These are phyloP conservation scores for Croton setiger DNA, from an alignment of 441 rosid genomes.

Conservation along the genomic window DNA sequence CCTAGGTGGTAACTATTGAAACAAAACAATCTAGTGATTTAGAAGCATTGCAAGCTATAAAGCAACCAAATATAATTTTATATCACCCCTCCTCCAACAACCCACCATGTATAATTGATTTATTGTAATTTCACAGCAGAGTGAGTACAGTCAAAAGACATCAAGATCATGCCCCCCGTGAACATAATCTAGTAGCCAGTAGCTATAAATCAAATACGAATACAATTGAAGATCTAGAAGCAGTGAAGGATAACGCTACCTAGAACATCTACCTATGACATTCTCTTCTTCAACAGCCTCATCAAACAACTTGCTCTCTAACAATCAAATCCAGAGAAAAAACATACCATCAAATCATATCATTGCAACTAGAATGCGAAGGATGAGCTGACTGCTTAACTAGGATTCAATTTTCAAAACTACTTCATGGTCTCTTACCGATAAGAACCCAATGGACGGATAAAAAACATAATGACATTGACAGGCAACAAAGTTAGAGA, in stretches of 20 bases:
- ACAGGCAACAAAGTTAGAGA: not conserved
- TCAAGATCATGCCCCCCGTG: not conserved
- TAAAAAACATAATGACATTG: not conserved
- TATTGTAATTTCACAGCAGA: not conserved
- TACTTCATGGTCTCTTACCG: not conserved
- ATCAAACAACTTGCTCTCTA: not conserved
- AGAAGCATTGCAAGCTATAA: not conserved
- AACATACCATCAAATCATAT: not conserved
- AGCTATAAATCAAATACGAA: slow-evolving; percentile 1
- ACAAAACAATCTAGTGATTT: not conserved
- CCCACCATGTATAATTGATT: not conserved
- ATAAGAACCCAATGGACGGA: not conserved
- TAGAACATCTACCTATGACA: not conserved
- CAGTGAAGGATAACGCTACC: slow-evolving; percentile 1
- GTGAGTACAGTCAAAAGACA: not conserved
- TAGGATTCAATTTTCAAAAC: not conserved
- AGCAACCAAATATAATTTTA: not conserved
- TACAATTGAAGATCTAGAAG: not conserved
- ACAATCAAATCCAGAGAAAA: not conserved
- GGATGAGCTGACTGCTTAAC: not conserved
- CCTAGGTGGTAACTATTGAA: not conserved
- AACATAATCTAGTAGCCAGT: not conserved
- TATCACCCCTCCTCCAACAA: not conserved
- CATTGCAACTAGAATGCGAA: not conserved
- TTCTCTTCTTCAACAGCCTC: not conserved